A percentile compares a stretch with the other conserved stretches of the same genome.
phyloP scores from a whole-genome alignment of 352 stramenopile genomes.

The Globisporangium nunn region DNA sequence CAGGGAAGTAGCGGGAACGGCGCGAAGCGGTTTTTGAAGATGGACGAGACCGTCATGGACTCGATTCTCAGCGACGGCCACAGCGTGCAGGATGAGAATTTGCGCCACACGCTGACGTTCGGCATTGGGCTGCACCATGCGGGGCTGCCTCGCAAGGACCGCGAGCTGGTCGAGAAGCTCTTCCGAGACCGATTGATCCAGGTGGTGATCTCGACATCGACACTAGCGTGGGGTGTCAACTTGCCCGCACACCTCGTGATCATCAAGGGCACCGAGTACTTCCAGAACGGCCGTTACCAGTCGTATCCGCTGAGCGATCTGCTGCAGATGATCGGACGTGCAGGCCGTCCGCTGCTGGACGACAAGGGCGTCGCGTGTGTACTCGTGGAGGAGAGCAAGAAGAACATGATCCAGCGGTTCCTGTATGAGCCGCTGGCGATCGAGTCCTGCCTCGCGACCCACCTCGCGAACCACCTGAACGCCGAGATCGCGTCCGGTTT shows the following conservation, averaged over 20 bases:
- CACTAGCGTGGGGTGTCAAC: conserved; percentile 95
- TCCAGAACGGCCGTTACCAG: conserved; percentile 91
- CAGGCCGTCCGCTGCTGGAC: conserved; percentile 95
- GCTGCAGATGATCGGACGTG: conserved; percentile 99
- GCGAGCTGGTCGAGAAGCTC: conserved; percentile 95
- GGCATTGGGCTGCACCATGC: conserved; percentile 98
- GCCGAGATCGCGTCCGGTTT: conserved; percentile 93
- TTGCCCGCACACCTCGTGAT: conserved; percentile 97
- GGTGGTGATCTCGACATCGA: conserved; percentile 91
- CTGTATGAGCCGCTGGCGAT: conserved; percentile 97
- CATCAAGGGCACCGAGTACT: conserved; percentile 98
- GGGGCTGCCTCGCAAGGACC: conserved; percentile 80
- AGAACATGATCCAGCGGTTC: conserved; percentile 98
- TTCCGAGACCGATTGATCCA: conserved; percentile 96
- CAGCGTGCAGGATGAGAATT: conserved; percentile 83
- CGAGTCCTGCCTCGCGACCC: conserved; percentile 90
- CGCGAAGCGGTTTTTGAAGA: conserved; percentile 91
- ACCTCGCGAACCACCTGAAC: conserved; percentile 94
- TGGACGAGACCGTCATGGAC: conserved; percentile 87
- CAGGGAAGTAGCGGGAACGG: conserved; percentile 68
- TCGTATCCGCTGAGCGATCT: conserved; percentile 98
- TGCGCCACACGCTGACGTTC: conserved; percentile 96
- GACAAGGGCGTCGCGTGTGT: conserved; percentile 94
- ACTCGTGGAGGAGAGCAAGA: conserved; percentile 96
- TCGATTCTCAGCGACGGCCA: conserved; percentile 71